Conservation (phyloP, 176 grass and related monocot species). For the Zoysia japonica region DNA sequence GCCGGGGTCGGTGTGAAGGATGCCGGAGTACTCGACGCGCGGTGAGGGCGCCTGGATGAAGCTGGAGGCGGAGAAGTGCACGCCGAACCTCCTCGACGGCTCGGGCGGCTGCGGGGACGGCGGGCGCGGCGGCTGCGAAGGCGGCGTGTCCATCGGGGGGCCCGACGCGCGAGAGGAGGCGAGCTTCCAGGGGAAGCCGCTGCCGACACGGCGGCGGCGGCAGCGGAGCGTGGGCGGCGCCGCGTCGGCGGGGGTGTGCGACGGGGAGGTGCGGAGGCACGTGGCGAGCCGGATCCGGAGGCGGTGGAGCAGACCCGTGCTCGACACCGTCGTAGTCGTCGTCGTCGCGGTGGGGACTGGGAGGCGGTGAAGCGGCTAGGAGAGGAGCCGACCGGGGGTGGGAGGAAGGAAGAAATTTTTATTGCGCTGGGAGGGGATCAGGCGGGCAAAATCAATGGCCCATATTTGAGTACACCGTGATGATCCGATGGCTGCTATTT, state of each 20-base stretch:
- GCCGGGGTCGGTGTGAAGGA: slow-evolving; percentile 51
- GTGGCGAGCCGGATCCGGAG: slow-evolving; percentile 42
- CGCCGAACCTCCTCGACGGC: slow-evolving; percentile 64
- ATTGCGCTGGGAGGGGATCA: no score
- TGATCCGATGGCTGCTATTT: no score
- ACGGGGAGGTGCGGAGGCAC: slow-evolving; percentile 20
- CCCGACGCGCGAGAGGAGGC: background rate
- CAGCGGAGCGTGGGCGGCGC: slow-evolving; percentile 14
- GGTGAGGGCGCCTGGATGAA: slow-evolving; percentile 90
- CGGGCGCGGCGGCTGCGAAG: background rate
- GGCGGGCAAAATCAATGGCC: no score
- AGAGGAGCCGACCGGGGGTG: background rate
- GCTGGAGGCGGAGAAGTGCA: slow-evolving; percentile 80
- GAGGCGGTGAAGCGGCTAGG: slow-evolving; percentile 14
- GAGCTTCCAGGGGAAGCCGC: slow-evolving; percentile 38
- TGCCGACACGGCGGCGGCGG: background rate
- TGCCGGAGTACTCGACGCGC: slow-evolving; percentile 83
- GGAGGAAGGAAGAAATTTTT: no score
- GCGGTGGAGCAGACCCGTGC: slow-evolving; percentile 40
- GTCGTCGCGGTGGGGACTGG: slow-evolving; percentile 25
- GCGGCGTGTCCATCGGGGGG: slow-evolving; percentile 56
- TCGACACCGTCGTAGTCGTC: slow-evolving; percentile 18
- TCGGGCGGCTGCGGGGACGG: slow-evolving; percentile 25
- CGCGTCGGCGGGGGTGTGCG: slow-evolving; percentile 12
- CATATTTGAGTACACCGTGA: no score